Conservation (phyloP, 192 early-diverging fungal species). For the Piromyces finnis region DNA sequence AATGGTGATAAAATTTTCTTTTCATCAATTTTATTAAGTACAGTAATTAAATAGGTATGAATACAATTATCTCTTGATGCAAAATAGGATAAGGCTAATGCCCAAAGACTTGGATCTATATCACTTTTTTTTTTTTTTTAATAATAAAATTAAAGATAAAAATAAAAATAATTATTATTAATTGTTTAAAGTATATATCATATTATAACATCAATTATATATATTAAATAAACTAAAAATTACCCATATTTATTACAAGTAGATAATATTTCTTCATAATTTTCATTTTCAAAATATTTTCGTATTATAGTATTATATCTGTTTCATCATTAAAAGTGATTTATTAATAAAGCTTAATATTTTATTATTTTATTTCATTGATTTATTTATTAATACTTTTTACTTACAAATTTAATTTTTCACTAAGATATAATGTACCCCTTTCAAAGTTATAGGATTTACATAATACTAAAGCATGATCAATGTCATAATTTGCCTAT, state of each 20-base stretch:
- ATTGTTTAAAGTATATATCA: no score
- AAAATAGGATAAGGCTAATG: slow-evolving; percentile 19
- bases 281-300: slow-evolving; percentile 17
- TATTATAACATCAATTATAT: no score
- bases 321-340: neutral
- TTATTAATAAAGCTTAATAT: no score
- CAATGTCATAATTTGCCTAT: slow-evolving; percentile 56
- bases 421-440: slow-evolving; percentile 74
- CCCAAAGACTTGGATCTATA: slow-evolving; percentile 22
- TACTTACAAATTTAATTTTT: slow-evolving; percentile 55
- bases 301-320: slow-evolving; percentile 23
- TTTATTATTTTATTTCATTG: no score
- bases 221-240: no score
- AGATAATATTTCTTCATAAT: slow-evolving; percentile 14
- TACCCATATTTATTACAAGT: slow-evolving; percentile 26
- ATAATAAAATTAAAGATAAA: no score
- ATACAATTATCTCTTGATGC: slow-evolving; percentile 41
- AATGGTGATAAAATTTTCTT: slow-evolving; percentile 72
- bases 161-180: no score
- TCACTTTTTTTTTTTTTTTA: no score
- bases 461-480: slow-evolving; percentile 82
- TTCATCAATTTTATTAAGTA: slow-evolving; percentile 69
- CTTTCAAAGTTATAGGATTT: slow-evolving; percentile 65
- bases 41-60: slow-evolving; percentile 40
- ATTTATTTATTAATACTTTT: neutral